Conservation (phyloP, 129 eudicot species). For the Calendula officinalis region DNA sequence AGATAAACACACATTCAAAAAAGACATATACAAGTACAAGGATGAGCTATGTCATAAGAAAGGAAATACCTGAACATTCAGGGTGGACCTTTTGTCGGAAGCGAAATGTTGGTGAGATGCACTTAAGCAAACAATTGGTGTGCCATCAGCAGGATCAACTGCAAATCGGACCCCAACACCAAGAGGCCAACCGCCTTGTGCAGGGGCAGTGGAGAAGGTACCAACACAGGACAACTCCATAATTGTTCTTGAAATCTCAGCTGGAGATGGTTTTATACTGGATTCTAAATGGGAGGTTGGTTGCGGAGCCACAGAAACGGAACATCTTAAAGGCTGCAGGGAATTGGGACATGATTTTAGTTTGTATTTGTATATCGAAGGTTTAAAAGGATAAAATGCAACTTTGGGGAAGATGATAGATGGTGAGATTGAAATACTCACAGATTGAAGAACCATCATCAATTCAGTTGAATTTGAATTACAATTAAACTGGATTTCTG, state of each 20-base stretch:
- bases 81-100: constrained; percentile 43
- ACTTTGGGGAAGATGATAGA: neutral
- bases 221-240: constrained; percentile 71
- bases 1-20: neutral
- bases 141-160: constrained; percentile 60
- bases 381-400: neutral
- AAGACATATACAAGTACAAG: neutral
- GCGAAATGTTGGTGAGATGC: constrained; percentile 27
- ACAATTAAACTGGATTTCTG: no score
- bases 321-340: constrained; percentile 40
- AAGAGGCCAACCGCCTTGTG: constrained; percentile 52
- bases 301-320: constrained; percentile 46
- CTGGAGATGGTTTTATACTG: constrained; percentile 54
- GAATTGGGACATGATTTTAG: constrained; percentile 13
- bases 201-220: constrained; percentile 48
- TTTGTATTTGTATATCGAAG: constrained; percentile 14
- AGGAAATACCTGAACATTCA: constrained; percentile 72
- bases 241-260: constrained; percentile 79
- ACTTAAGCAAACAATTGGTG: constrained; percentile 59
- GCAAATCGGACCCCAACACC: constrained; percentile 80
- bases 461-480: no score
- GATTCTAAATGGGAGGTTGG: constrained; percentile 22
- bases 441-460: no score
- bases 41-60: neutral
- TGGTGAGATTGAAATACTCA: no score